Percentiles rank a stretch among this genome's conserved stretches.
Evolutionary conservation across 2,329 filamentous ascomycete species (phyloP).

Genomic region (Botryotinia convoluta): DNA sequence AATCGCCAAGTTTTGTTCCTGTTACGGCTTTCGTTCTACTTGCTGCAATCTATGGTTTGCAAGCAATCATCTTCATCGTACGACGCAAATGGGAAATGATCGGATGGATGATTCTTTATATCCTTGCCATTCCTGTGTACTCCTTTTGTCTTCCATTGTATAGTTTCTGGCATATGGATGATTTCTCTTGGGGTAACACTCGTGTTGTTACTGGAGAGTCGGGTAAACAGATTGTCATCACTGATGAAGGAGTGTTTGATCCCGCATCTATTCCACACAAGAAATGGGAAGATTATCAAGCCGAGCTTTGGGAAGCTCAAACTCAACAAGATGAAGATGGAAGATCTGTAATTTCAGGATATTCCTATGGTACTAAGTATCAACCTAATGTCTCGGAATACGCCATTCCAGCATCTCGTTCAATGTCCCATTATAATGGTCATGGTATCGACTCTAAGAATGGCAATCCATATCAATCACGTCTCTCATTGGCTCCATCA

Average conservation of each 20-base stretch:
- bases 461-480: conserved; percentile 47
- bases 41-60: conserved; percentile 93
- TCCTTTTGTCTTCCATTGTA: conserved; percentile 87
- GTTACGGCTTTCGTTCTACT: conserved; percentile 86
- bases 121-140: conserved; percentile 88
- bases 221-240: conserved; percentile 87
- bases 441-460: conserved; percentile 35
- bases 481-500: conserved; percentile 77
- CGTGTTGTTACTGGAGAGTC: conserved; percentile 93
- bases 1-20: conserved; percentile 64
- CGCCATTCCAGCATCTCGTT: conserved; percentile 55
- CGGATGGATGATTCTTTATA: conserved; percentile 97
- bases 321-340: conserved; percentile 74
- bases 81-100: conserved; percentile 99
- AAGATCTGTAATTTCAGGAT: conserved; percentile 85
- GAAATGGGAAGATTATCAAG: conserved; percentile 99
- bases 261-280: conserved; percentile 89
- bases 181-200: conserved; percentile 99
- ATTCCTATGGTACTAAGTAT: conserved; percentile 90
- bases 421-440: conserved; percentile 43
- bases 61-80: conserved; percentile 94
- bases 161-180: conserved; percentile 99
- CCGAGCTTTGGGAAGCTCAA: conserved; percentile 93
- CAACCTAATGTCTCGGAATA: conserved; percentile 67
- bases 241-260: conserved; percentile 98